Base-by-base conservation (phyloP, 257 asterid genomes). In the Eustoma russellianum region DNA sequence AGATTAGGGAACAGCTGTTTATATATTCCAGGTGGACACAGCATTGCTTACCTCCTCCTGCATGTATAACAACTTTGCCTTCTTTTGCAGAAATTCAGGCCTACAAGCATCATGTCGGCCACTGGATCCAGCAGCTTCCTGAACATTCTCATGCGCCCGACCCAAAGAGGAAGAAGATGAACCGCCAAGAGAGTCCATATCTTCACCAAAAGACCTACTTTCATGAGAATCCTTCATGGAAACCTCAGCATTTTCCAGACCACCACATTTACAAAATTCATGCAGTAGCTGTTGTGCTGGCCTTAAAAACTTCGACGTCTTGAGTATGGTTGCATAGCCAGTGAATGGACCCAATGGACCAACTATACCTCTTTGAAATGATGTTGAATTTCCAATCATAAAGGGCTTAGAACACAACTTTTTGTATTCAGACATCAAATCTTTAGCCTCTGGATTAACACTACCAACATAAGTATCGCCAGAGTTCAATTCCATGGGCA, bases 261-360 rank as follows among this genome's bases (percentile, higher is more conserved):
- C 62, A 4, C 70, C 64, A 13, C 53, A 33, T 44, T 66, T 65
- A 65, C 90, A 87, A 14, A 74, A 65, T n/a, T 81, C 85, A 48
- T 81, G 85, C 70, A 87, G 40, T 9, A 87, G 56, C 35, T 71
- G 80, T 49, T 87, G 87, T 0, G 94, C 83, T 0, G 93, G 94
- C 66, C 68, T 79, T 53, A 83, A 35, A 47, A 74, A 87, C 49
- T 64, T 79, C 0, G 96, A 87, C 43, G 75, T 79, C 15, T 69
- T 72, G 1, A 87, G 80, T 60, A 87, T 84, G 0, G 93, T 72
- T 0, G 89, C 80, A 52, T 87, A 87, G 2, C 96, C 96, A 0
- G 96, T 84, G 49, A 83, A 87, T 0, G 96, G 96, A 5, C 96
- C 96, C 2, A 87, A 74, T 6, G 96, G 94, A 14, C 90, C 86